phyloP scores from a whole-genome alignment of 1,284 basidiomycete species.

The Somion occarium region DNA sequence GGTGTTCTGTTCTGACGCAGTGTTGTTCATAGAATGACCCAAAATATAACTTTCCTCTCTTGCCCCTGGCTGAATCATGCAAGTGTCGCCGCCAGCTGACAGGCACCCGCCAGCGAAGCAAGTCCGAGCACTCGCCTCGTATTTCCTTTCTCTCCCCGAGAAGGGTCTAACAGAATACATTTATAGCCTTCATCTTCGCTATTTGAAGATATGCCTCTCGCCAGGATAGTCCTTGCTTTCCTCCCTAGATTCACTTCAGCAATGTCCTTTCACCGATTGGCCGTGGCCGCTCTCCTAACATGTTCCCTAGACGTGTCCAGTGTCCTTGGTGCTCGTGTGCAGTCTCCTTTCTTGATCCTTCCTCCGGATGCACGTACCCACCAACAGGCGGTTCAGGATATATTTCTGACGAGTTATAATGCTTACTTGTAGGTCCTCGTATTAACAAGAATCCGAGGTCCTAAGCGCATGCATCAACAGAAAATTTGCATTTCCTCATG shows the following conservation, averaged over 20 bases:
- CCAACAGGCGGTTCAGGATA: conserved; percentile 41
- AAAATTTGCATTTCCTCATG: conserved; percentile 58
- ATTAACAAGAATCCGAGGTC: not conserved
- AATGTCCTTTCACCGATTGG: not conserved
- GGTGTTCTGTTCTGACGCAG: not conserved
- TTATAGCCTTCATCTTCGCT: not conserved
- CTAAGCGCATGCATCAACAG: conserved; percentile 31
- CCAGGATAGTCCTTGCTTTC: not conserved
- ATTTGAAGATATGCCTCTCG: not conserved
- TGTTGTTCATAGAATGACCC: not conserved
- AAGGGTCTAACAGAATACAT: not conserved
- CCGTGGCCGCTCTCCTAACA: not conserved
- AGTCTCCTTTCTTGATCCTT: conserved; percentile 38
- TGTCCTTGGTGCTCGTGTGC: conserved; percentile 32
- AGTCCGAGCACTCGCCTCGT: not conserved
- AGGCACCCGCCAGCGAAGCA: not conserved
- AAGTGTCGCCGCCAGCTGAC: not conserved
- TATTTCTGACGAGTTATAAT: conserved; percentile 52
- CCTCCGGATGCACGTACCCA: conserved; percentile 37
- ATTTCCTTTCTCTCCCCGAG: not conserved
- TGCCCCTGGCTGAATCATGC: not conserved
- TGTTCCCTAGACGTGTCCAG: not conserved
- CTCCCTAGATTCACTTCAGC: not conserved
- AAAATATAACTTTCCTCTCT: not conserved
- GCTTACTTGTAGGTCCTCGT: conserved; percentile 49